Evolutionary conservation across 176 grass and related monocot genomes (phyloP), one percentile per base, ranked within the genome.

Genomic region (Dendrocalamus sinicus): DNA sequence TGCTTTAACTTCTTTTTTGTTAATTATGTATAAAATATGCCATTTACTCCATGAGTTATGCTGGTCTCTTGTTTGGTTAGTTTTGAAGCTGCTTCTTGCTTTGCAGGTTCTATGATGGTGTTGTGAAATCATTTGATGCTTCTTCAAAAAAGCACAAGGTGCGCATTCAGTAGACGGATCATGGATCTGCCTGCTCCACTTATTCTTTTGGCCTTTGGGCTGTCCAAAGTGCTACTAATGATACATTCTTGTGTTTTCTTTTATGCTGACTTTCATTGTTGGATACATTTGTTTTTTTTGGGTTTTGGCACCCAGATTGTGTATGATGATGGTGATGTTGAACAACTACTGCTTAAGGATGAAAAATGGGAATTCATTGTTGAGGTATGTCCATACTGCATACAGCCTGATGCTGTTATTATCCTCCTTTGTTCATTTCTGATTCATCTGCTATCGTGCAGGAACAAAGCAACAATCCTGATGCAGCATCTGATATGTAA

Each of bases 261-360:
- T 84, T 24, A 35, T 32, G 11, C 26, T 62, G 59, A 5, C 23
- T 32, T 26, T 62, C 10, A 62, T 62, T 0, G 4, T 13, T 62
- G 59, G 1, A 13, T 26, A 23, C 23, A 5, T 62, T 24, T 12
- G 58, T 12, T 61, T 24, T 19, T 72, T 85, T 73, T 84, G 75
- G 19, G 51, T 83, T 51, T 81, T 75, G 43, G 69, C 37, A 63
- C 22, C 5, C 82, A 97, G 92, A 81, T 98, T 85, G 46, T 83
- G 1, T 98, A 98, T 90, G 91, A 95, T 78, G 95, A 95, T 77
- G 95, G 93, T 19, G 95, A 98, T 75, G 20, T 93, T 57, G 95
- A 98, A 77, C 40, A 66, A 67, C 69, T 98, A 75, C 0, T 43
- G 0, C 89, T 98, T 15, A 80, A 75, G 85, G 74, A 93, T 4